Evolutionary conservation across 1,284 basidiomycete genomes (phyloP).

Genomic region (Cryptococcus deneoformans): DNA sequence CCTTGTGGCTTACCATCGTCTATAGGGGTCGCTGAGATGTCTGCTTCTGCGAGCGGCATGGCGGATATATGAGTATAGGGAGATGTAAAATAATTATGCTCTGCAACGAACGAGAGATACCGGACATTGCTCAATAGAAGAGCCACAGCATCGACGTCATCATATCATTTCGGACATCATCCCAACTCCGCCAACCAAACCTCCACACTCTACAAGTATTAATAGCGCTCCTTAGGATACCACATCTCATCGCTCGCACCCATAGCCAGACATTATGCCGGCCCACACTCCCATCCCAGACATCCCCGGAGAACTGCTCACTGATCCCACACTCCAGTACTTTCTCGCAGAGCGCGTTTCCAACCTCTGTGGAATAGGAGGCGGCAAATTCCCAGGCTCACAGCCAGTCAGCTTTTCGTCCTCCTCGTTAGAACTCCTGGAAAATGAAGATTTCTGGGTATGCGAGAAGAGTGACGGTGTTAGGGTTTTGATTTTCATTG

Average conservation of each 20-base stretch:
- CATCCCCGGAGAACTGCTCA: constrained; percentile 40
- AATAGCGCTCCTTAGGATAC: too few relatives aligned
- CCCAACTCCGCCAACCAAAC: too few relatives aligned
- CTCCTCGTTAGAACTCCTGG: constrained; percentile 68
- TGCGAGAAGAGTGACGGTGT: constrained; percentile 99
- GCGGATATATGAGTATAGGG: background rate
- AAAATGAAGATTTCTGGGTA: constrained; percentile 92
- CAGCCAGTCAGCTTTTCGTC: constrained; percentile 85
- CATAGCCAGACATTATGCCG: constrained; percentile 15
- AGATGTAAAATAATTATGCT: too few relatives aligned
- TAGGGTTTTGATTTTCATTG: constrained; percentile 81
- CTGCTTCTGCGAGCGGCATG: constrained; percentile 13
- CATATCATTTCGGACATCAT: too few relatives aligned
- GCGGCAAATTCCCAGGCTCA: constrained; percentile 75
- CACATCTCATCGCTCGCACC: too few relatives aligned
- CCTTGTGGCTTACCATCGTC: constrained; percentile 15
- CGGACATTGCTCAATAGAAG: too few relatives aligned
- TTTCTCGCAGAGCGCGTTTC: constrained; percentile 64
- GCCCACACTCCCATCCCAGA: constrained; percentile 38
- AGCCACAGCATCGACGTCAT: too few relatives aligned
- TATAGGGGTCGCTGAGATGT: constrained; percentile 12
- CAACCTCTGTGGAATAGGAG: constrained; percentile 60
- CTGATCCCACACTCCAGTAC: constrained; percentile 57
- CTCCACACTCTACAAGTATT: too few relatives aligned
- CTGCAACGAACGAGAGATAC: too few relatives aligned